Conservation (phyloP, 179 eudicot genomes). For the Silene coronaria region DNA sequence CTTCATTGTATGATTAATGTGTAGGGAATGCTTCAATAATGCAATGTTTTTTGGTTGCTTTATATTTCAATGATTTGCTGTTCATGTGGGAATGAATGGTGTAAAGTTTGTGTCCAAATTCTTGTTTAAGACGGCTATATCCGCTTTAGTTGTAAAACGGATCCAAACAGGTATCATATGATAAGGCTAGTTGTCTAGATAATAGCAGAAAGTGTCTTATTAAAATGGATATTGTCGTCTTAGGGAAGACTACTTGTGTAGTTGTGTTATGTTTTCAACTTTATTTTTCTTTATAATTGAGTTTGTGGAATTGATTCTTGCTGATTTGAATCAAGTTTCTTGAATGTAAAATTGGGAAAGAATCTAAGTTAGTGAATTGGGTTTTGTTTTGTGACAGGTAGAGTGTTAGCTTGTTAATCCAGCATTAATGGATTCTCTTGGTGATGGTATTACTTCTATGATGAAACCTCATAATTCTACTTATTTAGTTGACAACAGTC, state of each 20-base stretch:
- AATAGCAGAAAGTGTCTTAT: no score
- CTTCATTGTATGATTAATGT: conserved; percentile 16
- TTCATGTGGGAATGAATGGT: conserved; percentile 10
- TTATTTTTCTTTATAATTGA: conserved; percentile 12
- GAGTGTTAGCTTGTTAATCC: no score
- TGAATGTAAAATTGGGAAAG: conserved; percentile 13
- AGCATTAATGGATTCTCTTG: conserved; percentile 38
- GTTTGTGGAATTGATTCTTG: conserved; percentile 19
- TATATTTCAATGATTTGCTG: neutral
- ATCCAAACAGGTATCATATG: no score
- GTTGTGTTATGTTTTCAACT: neutral
- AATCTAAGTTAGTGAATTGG: conserved; percentile 26
- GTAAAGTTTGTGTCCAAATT: neutral
- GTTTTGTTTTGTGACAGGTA: conserved; percentile 25
- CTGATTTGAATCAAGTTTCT: conserved; percentile 9
- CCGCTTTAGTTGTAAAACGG: no score
- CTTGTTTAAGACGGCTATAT: no score
- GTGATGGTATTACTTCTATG: conserved; percentile 40
- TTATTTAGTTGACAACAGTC: conserved; percentile 20
- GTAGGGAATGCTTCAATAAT: conserved; percentile 12
- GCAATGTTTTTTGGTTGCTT: neutral
- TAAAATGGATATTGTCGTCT: no score
- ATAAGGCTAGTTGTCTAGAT: no score
- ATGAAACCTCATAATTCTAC: conserved; percentile 25
- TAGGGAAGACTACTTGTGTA: neutral